These are phyloP conservation scores for Starmerella lactis-condensi DNA, from an alignment of 805 yeast genomes.

Conservation along the genomic window DNA sequence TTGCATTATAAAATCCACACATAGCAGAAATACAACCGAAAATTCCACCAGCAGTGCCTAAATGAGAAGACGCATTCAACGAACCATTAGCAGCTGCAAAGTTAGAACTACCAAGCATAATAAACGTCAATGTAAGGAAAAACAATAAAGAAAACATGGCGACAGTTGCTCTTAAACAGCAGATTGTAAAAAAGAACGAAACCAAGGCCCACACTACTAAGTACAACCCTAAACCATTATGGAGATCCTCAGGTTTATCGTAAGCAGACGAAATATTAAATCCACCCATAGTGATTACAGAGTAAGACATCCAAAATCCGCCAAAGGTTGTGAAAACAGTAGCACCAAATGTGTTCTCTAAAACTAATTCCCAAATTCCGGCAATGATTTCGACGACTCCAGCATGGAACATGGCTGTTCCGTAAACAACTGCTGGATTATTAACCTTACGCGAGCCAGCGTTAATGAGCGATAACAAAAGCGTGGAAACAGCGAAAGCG, in stretches of 20 bases:
- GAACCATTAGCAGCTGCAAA: constrained; percentile 21
- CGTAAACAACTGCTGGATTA: constrained; percentile 36
- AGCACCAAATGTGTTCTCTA: constrained; percentile 51
- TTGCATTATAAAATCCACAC: constrained; percentile 45
- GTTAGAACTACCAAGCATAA: constrained; percentile 36
- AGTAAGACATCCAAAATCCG: constrained; percentile 50
- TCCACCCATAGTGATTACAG: constrained; percentile 34
- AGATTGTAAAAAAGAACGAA: constrained; percentile 34
- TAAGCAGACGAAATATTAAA: constrained; percentile 33
- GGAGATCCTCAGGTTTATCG: constrained; percentile 18
- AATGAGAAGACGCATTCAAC: constrained; percentile 21
- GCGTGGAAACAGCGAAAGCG: constrained; percentile 44
- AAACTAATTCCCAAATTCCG: constrained; percentile 49
- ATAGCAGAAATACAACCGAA: constrained; percentile 39
- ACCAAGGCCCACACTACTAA: constrained; percentile 46
- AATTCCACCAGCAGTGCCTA: constrained; percentile 42
- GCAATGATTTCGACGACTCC: constrained; percentile 43
- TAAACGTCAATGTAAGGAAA: constrained; percentile 35
- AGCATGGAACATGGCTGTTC: constrained; percentile 45
- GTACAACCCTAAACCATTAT: constrained; percentile 40
- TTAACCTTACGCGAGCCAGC: constrained; percentile 40
- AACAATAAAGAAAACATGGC: constrained; percentile 42
- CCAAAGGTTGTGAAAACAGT: constrained; percentile 30
- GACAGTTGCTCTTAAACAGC: constrained; percentile 46
- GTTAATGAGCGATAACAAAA: constrained; percentile 37